These are phyloP conservation scores for Gynochthodes officinalis DNA, from an alignment of 257 asterid genomes.

Conservation along the genomic window DNA sequence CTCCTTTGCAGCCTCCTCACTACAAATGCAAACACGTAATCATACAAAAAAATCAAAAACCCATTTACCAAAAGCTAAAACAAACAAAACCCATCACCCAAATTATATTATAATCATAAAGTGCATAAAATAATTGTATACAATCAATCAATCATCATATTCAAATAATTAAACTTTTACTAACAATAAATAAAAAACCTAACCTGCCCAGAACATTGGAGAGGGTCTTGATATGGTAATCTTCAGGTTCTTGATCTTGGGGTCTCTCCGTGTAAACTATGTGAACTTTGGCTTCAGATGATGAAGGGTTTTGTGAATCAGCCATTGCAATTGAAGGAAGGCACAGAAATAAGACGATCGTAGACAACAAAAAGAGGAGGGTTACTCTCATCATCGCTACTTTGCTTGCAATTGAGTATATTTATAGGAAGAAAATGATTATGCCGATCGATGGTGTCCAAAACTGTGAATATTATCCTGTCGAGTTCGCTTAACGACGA, in stretches of 20 bases:
- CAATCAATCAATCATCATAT: not conserved
- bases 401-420: not conserved
- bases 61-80: not conserved
- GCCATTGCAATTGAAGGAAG: slow-evolving; percentile 48
- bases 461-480: not conserved
- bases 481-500: slow-evolving; percentile 6
- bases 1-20: slow-evolving; percentile 88
- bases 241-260: slow-evolving; percentile 57
- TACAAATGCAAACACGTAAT: too few species aligned
- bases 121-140: too few species aligned
- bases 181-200: not conserved
- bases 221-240: slow-evolving; percentile 67
- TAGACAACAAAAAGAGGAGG: not conserved
- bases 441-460: not conserved
- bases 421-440: not conserved
- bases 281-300: slow-evolving; percentile 68
- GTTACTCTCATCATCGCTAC: slow-evolving; percentile 22
- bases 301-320: slow-evolving; percentile 39
- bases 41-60: slow-evolving; percentile 4
- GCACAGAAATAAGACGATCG: slow-evolving; percentile 17
- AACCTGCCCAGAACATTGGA: slow-evolving; percentile 84
- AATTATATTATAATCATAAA: not conserved
- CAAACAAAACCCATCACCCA: not conserved
- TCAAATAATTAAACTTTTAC: not conserved
- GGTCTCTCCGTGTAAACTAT: slow-evolving; percentile 78